A percentile compares a stretch with the other conserved stretches of the same genome.
These are phyloP conservation scores for Phoma sp. DNA, from an alignment of 2,329 filamentous ascomycete species.

Conservation along the genomic window DNA sequence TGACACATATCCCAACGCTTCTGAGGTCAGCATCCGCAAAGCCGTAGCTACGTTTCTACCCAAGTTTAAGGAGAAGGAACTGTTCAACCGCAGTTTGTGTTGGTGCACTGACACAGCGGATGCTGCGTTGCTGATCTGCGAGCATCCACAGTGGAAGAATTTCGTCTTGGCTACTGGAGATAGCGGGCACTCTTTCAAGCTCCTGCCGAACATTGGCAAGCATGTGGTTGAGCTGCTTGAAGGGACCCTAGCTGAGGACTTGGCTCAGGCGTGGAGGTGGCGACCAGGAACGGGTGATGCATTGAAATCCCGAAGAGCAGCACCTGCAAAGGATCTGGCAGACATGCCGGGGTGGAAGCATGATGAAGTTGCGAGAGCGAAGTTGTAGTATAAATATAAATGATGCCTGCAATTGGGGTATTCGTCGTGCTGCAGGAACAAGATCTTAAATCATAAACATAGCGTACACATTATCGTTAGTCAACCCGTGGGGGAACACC, in stretches of 20 bases:
- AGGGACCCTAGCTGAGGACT: conserved; percentile 47
- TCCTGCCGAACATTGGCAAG: conserved; percentile 55
- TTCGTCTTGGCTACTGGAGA: conserved; percentile 56
- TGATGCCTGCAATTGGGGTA: neutral
- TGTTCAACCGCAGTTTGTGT: conserved; percentile 56
- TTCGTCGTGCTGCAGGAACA: neutral
- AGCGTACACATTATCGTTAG: conserved; percentile 5
- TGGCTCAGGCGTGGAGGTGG: conserved; percentile 54
- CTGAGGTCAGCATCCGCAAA: conserved; percentile 49
- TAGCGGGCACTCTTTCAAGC: conserved; percentile 56
- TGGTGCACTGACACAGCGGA: conserved; percentile 69
- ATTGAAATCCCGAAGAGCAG: conserved; percentile 50
- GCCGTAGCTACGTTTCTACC: conserved; percentile 53
- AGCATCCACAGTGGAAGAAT: conserved; percentile 57
- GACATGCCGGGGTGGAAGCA: conserved; percentile 55
- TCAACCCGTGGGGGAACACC: conserved; percentile 3
- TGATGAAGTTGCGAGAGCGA: conserved; percentile 7
- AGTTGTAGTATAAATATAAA: neutral
- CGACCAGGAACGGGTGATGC: conserved; percentile 53
- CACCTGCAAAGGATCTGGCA: conserved; percentile 52
- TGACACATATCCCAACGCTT: conserved; percentile 50
- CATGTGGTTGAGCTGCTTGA: conserved; percentile 56
- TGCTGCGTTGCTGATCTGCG: conserved; percentile 66
- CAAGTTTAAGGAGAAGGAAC: conserved; percentile 45
- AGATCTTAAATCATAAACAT: neutral